Percentiles rank a stretch among this genome's conserved stretches.
phyloP scores from a whole-genome alignment of 306 rosid genomes.

The Quercus aquifolioides region DNA sequence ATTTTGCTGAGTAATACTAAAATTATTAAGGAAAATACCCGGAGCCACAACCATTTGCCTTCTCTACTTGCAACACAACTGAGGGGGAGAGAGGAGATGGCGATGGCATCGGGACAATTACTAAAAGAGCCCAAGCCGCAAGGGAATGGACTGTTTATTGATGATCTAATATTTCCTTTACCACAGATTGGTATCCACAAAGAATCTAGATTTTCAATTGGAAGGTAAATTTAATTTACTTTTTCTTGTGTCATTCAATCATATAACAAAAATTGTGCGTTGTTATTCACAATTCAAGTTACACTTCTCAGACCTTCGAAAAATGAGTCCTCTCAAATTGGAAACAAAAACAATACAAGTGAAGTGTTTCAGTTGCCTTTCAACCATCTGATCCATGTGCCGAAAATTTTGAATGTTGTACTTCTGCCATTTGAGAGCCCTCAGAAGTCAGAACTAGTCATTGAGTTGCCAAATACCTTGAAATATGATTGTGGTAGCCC shows the following conservation, averaged over 20 bases:
- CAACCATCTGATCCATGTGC: no score
- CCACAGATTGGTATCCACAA: constrained; percentile 21
- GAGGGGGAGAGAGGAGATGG: no score
- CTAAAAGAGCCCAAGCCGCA: no score
- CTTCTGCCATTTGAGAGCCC: no score
- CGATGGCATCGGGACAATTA: no score
- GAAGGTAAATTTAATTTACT: constrained; percentile 5
- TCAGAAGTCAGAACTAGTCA: neutral
- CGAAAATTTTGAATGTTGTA: no score
- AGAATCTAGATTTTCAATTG: constrained; percentile 16
- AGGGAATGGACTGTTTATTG: no score
- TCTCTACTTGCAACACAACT: no score
- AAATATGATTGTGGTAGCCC: constrained; percentile 26
- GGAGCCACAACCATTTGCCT: no score
- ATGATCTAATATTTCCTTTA: constrained; percentile 7
- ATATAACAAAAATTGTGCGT: neutral
- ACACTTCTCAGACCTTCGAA: neutral
- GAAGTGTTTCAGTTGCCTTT: neutral
- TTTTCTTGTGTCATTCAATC: neutral
- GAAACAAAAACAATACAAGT: neutral
- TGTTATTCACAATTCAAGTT: neutral
- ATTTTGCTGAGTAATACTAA: no score
- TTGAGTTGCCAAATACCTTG: constrained; percentile 22
- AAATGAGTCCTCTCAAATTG: neutral
- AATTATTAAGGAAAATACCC: no score